Evolutionary conservation across 2,329 filamentous ascomycete species (phyloP).

Genomic region (Scortechinia acanthostroma): DNA sequence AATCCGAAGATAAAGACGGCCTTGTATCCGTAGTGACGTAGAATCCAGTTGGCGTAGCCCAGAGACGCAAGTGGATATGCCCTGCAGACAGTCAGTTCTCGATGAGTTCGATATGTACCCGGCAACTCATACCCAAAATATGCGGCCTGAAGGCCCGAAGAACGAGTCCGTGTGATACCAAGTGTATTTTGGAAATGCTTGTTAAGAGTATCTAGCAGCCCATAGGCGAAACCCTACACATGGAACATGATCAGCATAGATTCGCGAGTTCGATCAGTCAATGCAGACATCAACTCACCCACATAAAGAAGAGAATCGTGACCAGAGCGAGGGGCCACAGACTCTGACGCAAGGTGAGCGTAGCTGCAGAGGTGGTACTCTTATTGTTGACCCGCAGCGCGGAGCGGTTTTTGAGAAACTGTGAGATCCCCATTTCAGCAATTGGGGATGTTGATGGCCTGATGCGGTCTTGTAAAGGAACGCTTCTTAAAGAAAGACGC

Average conservation of each 20-base stretch:
- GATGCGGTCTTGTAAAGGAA: too few relatives aligned
- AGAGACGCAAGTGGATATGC: constrained; percentile 67
- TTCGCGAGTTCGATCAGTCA: too few relatives aligned
- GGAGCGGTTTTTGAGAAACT: neutral
- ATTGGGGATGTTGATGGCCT: too few relatives aligned
- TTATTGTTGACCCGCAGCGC: neutral
- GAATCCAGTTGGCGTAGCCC: constrained; percentile 56
- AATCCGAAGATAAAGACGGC: constrained; percentile 64
- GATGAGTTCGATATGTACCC: constrained; percentile 3
- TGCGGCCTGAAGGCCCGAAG: constrained; percentile 53
- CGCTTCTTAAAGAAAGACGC: too few relatives aligned
- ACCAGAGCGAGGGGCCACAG: constrained; percentile 8
- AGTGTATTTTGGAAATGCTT: constrained; percentile 50
- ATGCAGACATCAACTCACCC: neutral
- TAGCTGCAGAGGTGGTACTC: neutral
- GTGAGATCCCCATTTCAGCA: neutral
- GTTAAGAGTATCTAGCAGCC: constrained; percentile 36
- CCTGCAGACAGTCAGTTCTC: constrained; percentile 43
- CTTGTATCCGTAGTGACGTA: constrained; percentile 56
- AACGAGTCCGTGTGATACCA: constrained; percentile 43
- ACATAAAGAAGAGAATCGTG: neutral
- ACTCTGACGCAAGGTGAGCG: neutral
- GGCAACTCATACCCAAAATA: constrained; percentile 47
- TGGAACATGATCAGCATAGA: too few relatives aligned
- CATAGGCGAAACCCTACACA: constrained; percentile 35